These are phyloP conservation scores for Aspergillus sojae DNA, from an alignment of 2,329 filamentous ascomycete genomes.

Conservation along the genomic window DNA sequence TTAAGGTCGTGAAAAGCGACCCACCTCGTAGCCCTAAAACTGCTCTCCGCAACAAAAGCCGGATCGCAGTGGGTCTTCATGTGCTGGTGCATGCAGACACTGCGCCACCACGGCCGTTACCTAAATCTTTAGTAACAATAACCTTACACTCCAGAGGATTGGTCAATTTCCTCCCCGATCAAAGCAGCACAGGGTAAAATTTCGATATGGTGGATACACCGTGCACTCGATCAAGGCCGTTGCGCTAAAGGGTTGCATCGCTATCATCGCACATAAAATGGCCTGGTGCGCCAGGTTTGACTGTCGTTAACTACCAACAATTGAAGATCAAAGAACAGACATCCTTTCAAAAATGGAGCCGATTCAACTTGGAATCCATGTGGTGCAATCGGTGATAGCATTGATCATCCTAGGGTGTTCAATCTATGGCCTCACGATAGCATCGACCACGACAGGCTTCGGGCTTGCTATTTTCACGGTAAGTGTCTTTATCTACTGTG, in stretches of 20 bases:
- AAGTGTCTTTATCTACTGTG: not conserved
- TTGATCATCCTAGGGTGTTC: not conserved
- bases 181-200: not conserved
- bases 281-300: not conserved
- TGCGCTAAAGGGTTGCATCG: not conserved
- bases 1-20: not conserved
- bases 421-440: not conserved
- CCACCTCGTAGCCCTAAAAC: not conserved
- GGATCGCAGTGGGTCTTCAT: not conserved
- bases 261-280: not conserved
- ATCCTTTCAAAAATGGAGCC: too few species aligned
- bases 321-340: not conserved
- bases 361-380: not conserved
- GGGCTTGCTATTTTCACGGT: not conserved
- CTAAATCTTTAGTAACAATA: not conserved
- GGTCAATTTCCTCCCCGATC: not conserved
- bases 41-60: not conserved
- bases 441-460: not conserved
- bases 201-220: not conserved
- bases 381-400: not conserved
- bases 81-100: not conserved
- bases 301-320: accelerated
- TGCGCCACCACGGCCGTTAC: not conserved
- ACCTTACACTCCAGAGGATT: not conserved
- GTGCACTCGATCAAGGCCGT: not conserved